These are phyloP conservation scores for Endothia cerciana DNA, from an alignment of 2,329 filamentous ascomycete species.

Conservation along the genomic window DNA sequence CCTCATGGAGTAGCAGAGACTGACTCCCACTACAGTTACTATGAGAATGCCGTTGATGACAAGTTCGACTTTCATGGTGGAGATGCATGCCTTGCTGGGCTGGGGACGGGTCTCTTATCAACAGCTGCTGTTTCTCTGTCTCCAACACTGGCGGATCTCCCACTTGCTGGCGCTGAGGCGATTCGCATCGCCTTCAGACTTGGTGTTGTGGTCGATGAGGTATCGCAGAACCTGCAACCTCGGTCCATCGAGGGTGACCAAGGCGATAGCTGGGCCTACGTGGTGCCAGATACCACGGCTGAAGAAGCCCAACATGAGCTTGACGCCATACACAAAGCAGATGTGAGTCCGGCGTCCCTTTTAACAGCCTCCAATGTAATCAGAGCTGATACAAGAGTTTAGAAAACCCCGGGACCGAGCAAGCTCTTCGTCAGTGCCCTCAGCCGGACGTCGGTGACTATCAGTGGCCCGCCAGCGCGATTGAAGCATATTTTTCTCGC, in stretches of 20 bases:
- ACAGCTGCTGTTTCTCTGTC: constrained; percentile 48
- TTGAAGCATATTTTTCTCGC: constrained; percentile 38
- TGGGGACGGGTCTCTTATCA: constrained; percentile 51
- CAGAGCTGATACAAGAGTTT: neutral
- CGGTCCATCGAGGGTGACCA: constrained; percentile 30
- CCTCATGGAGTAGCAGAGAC: neutral
- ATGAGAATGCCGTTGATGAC: constrained; percentile 34
- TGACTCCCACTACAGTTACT: constrained; percentile 33
- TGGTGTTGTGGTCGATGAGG: constrained; percentile 46
- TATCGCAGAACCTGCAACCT: constrained; percentile 48
- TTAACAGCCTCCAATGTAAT: neutral
- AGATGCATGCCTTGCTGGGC: constrained; percentile 41
- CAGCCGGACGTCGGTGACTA: constrained; percentile 39
- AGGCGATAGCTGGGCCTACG: constrained; percentile 47
- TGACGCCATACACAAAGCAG: constrained; percentile 37
- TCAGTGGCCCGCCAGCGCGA: constrained; percentile 43
- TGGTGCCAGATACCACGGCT: constrained; percentile 40
- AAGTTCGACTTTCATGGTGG: constrained; percentile 33
- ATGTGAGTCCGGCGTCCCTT: constrained; percentile 19
- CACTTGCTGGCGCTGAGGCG: constrained; percentile 45
- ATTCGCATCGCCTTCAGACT: constrained; percentile 51
- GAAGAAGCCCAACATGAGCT: constrained; percentile 44
- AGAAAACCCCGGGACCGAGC: constrained; percentile 35
- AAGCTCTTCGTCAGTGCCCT: constrained; percentile 48
- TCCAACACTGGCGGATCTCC: constrained; percentile 43